Evolutionary conservation across 108 stramenopile genomes (phyloP).

Genomic region (Cylindrotheca fusiformis): DNA sequence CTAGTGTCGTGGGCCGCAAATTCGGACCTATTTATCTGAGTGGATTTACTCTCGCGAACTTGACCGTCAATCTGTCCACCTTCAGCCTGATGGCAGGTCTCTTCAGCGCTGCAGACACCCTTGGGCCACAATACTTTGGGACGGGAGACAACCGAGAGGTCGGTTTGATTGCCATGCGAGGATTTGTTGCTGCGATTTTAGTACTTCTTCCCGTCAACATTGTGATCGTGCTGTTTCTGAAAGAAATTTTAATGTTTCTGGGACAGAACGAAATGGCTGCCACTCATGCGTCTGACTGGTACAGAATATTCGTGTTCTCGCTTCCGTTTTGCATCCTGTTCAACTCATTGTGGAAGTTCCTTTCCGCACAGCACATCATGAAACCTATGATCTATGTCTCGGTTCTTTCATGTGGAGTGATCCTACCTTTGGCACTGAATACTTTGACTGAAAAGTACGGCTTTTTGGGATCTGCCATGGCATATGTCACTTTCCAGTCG

Average conservation of each 20-base stretch:
- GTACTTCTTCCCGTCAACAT: conserved; percentile 28
- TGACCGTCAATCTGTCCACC: conserved; percentile 43
- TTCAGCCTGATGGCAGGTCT: conserved; percentile 31
- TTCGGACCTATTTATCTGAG: conserved; percentile 31
- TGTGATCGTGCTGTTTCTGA: conserved; percentile 22
- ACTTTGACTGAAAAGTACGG: conserved; percentile 16
- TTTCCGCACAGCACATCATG: conserved; percentile 39
- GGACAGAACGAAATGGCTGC: conserved; percentile 35
- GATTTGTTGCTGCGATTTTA: conserved; percentile 11
- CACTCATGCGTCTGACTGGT: conserved; percentile 29
- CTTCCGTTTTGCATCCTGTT: conserved; percentile 31
- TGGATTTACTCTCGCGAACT: conserved; percentile 41
- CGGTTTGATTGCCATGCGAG: conserved; percentile 34
- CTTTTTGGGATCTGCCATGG: conserved; percentile 37
- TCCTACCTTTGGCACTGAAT: conserved; percentile 30
- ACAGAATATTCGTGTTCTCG: conserved; percentile 30
- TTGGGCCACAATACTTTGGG: conserved; percentile 40
- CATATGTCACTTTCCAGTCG: conserved; percentile 26
- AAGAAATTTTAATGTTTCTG: conserved; percentile 16
- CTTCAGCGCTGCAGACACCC: conserved; percentile 37
- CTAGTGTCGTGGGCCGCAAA: conserved; percentile 29
- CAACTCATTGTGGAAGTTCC: conserved; percentile 28
- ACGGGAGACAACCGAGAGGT: conserved; percentile 26
- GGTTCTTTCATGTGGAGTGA: conserved; percentile 5
- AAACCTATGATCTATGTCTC: conserved; percentile 26